Base-by-base conservation (phyloP, 495 filamentous ascomycete species). In the Hyaloscypha bicolor region DNA sequence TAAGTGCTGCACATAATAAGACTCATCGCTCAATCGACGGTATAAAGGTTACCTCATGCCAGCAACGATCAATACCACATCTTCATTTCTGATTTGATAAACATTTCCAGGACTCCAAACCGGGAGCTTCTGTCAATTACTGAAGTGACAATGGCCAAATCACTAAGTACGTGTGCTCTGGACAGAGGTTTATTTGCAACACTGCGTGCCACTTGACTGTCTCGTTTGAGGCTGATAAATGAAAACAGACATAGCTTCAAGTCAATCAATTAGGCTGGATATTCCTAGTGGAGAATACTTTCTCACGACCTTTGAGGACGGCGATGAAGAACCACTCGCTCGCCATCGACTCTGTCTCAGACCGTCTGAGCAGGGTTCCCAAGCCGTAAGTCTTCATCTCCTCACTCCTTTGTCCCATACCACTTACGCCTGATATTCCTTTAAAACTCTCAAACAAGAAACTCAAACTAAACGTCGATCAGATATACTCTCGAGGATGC, bases 401-500 rank as follows among this genome's bases (percentile, higher is more conserved):
- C 21, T 53, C 30, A n/a, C 4, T 32, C 45, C 21, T 12, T 37
- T 12, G 6, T 37, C 35, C 35, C 35, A 37, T 48, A 16, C 8
- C 16, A 19, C 42, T 12, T 37, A 6, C 35, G 6, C 35, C 35
- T 37, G 35, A 12, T 6, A 37, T 37, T 37, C 25, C 12, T 37
- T 12, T 37, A 12, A 37, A 8, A 37, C 35, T 6, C 35, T 37
- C 35, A 37, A 37, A 3, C 8, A 37, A 37, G 35, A 29, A 29
- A 39, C 37, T 12, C 12, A 64, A 32, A 6, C 42, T 48, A 56
- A 22, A 37, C 52, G 16, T 25, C 42, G 6, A 37, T 30, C 30
- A 69, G 61, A 30, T 69, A 69, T 37, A 70, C 63, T 2, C 56
- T 66, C 25, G 42, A 56, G 3, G 57, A 65, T 35, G 62, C 68